Evolutionary conservation across 768 basidiomycete species (phyloP), one percentile per base, ranked within the genome.

Genomic region (Lyophyllum shimeji): DNA sequence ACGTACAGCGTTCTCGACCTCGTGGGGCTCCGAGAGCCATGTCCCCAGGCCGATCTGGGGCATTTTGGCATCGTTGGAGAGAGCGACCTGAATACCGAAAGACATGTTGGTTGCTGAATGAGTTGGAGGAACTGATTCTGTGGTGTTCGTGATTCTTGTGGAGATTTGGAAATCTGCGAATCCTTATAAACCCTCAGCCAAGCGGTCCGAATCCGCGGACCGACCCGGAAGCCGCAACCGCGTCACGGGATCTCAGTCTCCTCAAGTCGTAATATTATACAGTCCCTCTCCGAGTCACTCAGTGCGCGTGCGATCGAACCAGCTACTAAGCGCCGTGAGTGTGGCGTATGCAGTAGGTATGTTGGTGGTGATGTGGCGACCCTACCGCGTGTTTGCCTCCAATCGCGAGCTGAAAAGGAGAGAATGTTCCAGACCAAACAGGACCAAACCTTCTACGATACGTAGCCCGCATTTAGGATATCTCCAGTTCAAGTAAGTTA

Each of bases 41-140:
- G 90, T 92, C 5, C 92, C 93, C 34, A 93, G 77, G 39, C 93
- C 93, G 62, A 93, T 84, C 69, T 87, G 84, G 31, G 89, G 90
- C 60, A 94, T 76, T 49, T 70, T 61, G 39, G 75, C 73, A 2
- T 85, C 85, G 52, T 65, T 73, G 47, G 72, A 71, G 60, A 82
- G 74, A 7, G 67, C 70, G 50, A 82, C 60, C 23, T 65, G 68
- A 58, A 77, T 77, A 61, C 69, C 68, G 50, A 59, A 47, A 44
- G 57, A 56, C 60, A 51, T 64, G 51, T 59, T 18, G 31, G 17
- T 34, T 50, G 29, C 20, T n/a, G 39, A 18, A 56, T 47, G 33
- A 21, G 42, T 27, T 46, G 27, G 29, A 31, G 40, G 46, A 29
- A 49, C n/a, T 24, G n/a, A 37, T 46, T 33, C 21, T 34, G 27